Evolutionary conservation across 768 basidiomycete genomes (phyloP).

Genomic region (Trametes villosa): DNA sequence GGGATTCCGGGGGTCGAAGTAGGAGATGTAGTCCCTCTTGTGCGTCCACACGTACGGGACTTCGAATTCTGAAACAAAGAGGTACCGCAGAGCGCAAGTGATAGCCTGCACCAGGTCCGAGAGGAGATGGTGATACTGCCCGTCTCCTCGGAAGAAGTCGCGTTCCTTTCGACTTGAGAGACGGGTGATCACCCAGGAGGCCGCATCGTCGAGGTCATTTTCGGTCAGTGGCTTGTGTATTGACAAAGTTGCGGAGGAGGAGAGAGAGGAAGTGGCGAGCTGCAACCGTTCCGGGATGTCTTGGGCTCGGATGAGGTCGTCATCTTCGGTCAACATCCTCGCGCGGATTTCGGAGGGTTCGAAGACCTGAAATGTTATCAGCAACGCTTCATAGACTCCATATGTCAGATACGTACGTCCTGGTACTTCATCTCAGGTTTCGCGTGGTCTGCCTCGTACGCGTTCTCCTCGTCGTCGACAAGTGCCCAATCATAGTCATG

Average conservation of each 20-base stretch:
- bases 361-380: slow-evolving; percentile 69
- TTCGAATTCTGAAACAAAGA: slow-evolving; percentile 89
- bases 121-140: slow-evolving; percentile 61
- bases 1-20: slow-evolving; percentile 72
- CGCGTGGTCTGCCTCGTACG: slow-evolving; percentile 50
- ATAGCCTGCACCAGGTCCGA: slow-evolving; percentile 79
- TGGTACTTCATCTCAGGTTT: slow-evolving; percentile 83
- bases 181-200: slow-evolving; percentile 86
- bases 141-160: slow-evolving; percentile 72
- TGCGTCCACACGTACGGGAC: slow-evolving; percentile 96
- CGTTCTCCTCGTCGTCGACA: slow-evolving; percentile 70
- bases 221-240: slow-evolving; percentile 66
- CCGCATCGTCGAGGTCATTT: slow-evolving; percentile 77
- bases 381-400: slow-evolving; percentile 7
- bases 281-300: slow-evolving; percentile 98
- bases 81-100: slow-evolving; percentile 72
- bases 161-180: slow-evolving; percentile 71
- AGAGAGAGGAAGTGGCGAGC: slow-evolving; percentile 84
- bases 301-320: slow-evolving; percentile 86
- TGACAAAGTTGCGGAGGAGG: slow-evolving; percentile 61
- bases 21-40: slow-evolving; percentile 87
- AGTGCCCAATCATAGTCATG: slow-evolving; percentile 96
- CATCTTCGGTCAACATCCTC: slow-evolving; percentile 88
- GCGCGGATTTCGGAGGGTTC: slow-evolving; percentile 96
- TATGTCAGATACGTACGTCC: slow-evolving; percentile 59